Base-by-base conservation (phyloP, 306 rosid genomes). In the Urtica urens region DNA sequence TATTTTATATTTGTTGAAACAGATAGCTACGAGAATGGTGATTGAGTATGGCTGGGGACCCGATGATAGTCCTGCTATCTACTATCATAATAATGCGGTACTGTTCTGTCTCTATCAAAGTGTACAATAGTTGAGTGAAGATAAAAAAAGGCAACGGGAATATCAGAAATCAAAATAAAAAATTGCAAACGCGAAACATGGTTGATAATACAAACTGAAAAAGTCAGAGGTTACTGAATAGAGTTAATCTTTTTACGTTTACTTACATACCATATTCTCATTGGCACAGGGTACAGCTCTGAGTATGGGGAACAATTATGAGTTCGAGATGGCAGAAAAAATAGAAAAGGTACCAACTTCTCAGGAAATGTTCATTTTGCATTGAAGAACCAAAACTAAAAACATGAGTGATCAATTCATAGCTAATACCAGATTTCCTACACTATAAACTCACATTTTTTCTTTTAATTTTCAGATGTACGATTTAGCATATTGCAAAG, bases 31-130 rank as follows among this genome's bases (percentile, higher is more conserved):
- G 21, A 69, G 82, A 54, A 90, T 84, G 97, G 97, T 90, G 63
- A 71, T 90, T 74, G 87, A 90, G 55, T 84, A 84, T 73, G 97
- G 97, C 3, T 90, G 97, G 97, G 97, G 95, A 30, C 97, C 95
- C 42, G 95, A 90, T 81, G 95, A 90, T 67, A 84, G 78, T 77
- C 92, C 97, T 53, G 95, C 97, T 60, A 73, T 90, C 50, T 90
- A 90, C 72, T 75, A 82, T 77, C 68, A 59, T 34, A 72, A 42
- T 49, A 77, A 77, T 72, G 85, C 94, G 84, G 95, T 90, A 90
- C 68, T 53, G 62, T 49, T 65, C 27, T 76, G 46, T 64, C 65
- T 70, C 53, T 55, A 25, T 47, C 68, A 15, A 15, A 37, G 67
- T 55, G 27, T 39, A 38, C 16, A 11, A 22, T 19, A 42, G 16